Conservation (phyloP, 176 grass and related monocot genomes). For the Paspalum vaginatum region DNA sequence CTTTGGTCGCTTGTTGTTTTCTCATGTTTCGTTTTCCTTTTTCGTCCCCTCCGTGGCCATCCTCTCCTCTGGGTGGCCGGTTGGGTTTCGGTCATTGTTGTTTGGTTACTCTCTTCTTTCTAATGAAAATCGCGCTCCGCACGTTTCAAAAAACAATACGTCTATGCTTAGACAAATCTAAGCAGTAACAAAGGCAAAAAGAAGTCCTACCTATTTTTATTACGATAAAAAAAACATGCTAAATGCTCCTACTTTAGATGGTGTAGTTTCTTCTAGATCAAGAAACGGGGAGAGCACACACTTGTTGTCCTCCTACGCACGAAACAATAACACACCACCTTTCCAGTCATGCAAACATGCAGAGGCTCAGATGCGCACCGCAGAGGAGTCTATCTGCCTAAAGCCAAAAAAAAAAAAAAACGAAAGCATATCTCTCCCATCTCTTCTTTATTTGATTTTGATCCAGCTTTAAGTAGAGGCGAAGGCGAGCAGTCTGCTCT, state of each 20-base stretch:
- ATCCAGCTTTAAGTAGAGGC: constrained; percentile 27
- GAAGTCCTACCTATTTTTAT: neutral
- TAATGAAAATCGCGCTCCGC: no score
- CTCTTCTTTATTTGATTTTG: neutral
- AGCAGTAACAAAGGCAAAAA: neutral
- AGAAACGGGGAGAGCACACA: neutral
- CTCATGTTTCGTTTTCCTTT: no score
- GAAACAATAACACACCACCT: neutral
- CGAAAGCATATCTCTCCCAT: neutral
- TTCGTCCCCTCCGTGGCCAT: no score
- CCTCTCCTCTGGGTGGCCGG: no score
- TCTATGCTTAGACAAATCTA: no score
- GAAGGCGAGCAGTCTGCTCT: neutral
- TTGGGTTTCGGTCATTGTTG: no score
- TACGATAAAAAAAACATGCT: neutral
- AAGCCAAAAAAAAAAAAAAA: neutral
- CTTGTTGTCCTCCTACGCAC: neutral
- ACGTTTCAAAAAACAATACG: no score
- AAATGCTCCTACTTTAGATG: neutral
- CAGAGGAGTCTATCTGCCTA: constrained; percentile 25
- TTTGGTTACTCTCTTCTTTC: no score
- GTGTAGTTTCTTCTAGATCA: neutral
- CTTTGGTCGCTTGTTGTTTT: no score
- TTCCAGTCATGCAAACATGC: neutral
- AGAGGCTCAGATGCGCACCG: neutral